Evolutionary conservation across 148 eudicot species (phyloP).

Genomic region (Spergularia bocconei): DNA sequence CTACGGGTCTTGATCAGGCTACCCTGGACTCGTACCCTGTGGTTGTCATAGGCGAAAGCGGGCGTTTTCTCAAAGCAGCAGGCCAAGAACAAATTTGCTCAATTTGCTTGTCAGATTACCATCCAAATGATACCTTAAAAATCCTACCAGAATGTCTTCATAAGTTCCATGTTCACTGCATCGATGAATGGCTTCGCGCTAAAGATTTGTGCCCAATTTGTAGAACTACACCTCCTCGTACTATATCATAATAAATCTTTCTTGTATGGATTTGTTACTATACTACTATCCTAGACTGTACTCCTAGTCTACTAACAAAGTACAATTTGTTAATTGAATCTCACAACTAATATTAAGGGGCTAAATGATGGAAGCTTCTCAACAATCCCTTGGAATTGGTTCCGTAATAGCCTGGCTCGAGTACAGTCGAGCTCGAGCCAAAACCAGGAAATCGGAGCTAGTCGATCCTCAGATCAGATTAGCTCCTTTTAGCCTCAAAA

Average conservation of each 20-base stretch:
- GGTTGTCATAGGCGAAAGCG: constrained; percentile 12
- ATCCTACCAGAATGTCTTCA: constrained; percentile 19
- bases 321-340: too few species aligned
- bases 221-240: background rate
- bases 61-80: background rate
- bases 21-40: constrained; percentile 12
- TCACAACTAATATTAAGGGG: too few species aligned
- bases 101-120: constrained; percentile 15
- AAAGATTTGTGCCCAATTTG: constrained; percentile 16
- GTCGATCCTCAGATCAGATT: too few species aligned
- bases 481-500: too few species aligned
- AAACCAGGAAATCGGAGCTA: too few species aligned
- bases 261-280: too few species aligned
- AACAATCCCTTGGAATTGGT: too few species aligned
- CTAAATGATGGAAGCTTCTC: too few species aligned
- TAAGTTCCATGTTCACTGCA: constrained; percentile 13
- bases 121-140: constrained; percentile 3
- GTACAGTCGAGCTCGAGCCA: too few species aligned
- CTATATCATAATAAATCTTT: background rate
- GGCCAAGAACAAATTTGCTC: constrained; percentile 9
- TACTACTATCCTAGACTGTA: too few species aligned
- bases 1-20: constrained; percentile 2
- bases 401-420: too few species aligned
- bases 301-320: too few species aligned
- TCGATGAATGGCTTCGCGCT: constrained; percentile 16